Evolutionary conservation across 1,284 basidiomycete genomes (phyloP).

Genomic region (Rhodotorula glutinis): DNA sequence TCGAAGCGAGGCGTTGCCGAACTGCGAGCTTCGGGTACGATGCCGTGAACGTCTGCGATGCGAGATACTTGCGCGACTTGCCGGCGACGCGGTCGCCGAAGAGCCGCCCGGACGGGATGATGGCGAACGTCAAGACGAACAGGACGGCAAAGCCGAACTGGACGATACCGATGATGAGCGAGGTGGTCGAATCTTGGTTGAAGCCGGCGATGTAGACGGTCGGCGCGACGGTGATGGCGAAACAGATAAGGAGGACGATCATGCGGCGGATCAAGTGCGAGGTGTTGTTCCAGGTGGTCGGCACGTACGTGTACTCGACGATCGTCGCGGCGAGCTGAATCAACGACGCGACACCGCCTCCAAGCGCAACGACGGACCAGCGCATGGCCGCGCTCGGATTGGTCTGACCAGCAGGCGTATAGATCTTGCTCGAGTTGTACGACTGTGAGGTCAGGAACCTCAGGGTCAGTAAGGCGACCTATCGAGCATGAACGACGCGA

Average conservation of each 20-base stretch:
- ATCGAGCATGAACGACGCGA: too few species aligned
- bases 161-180: slow-evolving; percentile 83
- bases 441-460: slow-evolving; percentile 1
- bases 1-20: slow-evolving; percentile 65
- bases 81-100: slow-evolving; percentile 92
- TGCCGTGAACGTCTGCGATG: slow-evolving; percentile 92
- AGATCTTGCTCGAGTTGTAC: slow-evolving; percentile 85
- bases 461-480: too few species aligned
- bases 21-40: slow-evolving; percentile 71
- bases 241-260: slow-evolving; percentile 75
- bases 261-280: slow-evolving; percentile 85
- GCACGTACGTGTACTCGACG: slow-evolving; percentile 91
- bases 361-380: slow-evolving; percentile 84
- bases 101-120: slow-evolving; percentile 87
- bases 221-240: slow-evolving; percentile 79
- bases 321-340: slow-evolving; percentile 93
- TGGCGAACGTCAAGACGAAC: slow-evolving; percentile 75
- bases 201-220: slow-evolving; percentile 85
- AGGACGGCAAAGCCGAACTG: slow-evolving; percentile 85
- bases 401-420: slow-evolving; percentile 52
- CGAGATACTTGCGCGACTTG: slow-evolving; percentile 89
- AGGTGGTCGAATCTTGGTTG: slow-evolving; percentile 60
- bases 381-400: slow-evolving; percentile 67
- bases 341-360: slow-evolving; percentile 80
- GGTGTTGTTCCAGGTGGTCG: slow-evolving; percentile 94